Evolutionary conservation across 192 early-diverging fungal species (phyloP).

Genomic region (Rhizophagus clarus): DNA sequence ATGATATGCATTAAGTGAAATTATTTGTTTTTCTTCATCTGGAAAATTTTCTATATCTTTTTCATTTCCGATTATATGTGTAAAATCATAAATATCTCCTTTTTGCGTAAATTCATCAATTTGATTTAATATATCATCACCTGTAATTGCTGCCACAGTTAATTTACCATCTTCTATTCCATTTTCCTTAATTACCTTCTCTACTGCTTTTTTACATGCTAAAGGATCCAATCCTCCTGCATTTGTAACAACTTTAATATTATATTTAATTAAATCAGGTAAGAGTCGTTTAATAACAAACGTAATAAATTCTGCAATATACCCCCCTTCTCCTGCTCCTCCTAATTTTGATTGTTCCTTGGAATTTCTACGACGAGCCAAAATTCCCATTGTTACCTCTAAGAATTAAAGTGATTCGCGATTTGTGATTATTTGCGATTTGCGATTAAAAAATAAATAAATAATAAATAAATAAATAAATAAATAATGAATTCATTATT

Average conservation of each 20-base stretch:
- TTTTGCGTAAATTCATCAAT: constrained; percentile 34
- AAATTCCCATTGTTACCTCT: constrained; percentile 73
- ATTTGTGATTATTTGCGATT: too few species aligned
- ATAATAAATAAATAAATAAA: too few species aligned
- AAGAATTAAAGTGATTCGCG: not conserved
- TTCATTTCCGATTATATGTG: constrained; percentile 41
- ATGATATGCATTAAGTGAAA: constrained; percentile 67
- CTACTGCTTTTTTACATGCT: constrained; percentile 65
- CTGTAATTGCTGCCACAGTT: constrained; percentile 61
- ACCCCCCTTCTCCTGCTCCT: constrained; percentile 52
- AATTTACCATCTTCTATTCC: constrained; percentile 43
- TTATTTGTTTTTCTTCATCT: constrained; percentile 47
- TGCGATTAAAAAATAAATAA: too few species aligned
- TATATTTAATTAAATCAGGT: constrained; percentile 52
- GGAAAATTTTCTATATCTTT: constrained; percentile 55
- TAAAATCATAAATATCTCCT: constrained; percentile 42
- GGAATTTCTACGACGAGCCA: constrained; percentile 49
- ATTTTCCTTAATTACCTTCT: constrained; percentile 44
- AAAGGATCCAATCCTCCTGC: constrained; percentile 66
- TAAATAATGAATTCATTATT: not conserved
- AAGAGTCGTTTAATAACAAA: constrained; percentile 51
- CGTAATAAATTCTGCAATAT: constrained; percentile 62
- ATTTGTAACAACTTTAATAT: constrained; percentile 66
- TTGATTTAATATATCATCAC: constrained; percentile 58
- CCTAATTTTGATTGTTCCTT: constrained; percentile 40